Base-by-base conservation (phyloP, 257 asterid genomes). In the Knoxia roxburghii region DNA sequence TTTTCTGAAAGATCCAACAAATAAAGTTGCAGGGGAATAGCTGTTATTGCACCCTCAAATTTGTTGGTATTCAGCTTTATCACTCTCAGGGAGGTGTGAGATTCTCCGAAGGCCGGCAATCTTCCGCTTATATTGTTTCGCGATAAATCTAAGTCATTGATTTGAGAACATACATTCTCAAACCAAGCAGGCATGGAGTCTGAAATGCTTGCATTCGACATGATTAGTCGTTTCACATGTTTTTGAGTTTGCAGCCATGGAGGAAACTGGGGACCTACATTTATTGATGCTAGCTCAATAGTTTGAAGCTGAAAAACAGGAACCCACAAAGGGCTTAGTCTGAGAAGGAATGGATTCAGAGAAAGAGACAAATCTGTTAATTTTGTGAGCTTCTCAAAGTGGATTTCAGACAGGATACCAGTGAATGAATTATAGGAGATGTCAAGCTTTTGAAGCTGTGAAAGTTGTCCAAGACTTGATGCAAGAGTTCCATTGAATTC, bases 121-220 rank as follows among this genome's bases (percentile, higher is more conserved):
- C 35, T 56, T 6, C 78, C 78, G 2, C 51, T 56, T 23, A 75
- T 55, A 30, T 49, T 24, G 63, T 69, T 75, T 64, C 32, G 26
- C 20, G 79, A 69, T 48, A 69, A 30, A 75, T 75, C 79, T 37
- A 75, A 24, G 53, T 43, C 48, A 27, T 43, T 24, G 12, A 69
- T 55, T 13, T 29, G 40, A 6, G 68, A 64, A 37, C 37, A 69
- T 18, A 63, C n/a, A 12, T 52, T 35, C 49, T 63, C 63, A 63
- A 74, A 74, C 78, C 78, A 74, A 35, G 30, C 40, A 20, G 79
- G 79, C 6, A 75, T 1, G 20, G 53, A 24, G n/a, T 58, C 79
- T 14, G 68, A 48, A 18, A 75, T 75, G 68, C 65, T 65, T 35
- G 75, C 68, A 48, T 57, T 55, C 27, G 75, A 64, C 43, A 75